Conservation (phyloP, 805 yeast genomes). For the Wickerhamiella bombiphila region DNA sequence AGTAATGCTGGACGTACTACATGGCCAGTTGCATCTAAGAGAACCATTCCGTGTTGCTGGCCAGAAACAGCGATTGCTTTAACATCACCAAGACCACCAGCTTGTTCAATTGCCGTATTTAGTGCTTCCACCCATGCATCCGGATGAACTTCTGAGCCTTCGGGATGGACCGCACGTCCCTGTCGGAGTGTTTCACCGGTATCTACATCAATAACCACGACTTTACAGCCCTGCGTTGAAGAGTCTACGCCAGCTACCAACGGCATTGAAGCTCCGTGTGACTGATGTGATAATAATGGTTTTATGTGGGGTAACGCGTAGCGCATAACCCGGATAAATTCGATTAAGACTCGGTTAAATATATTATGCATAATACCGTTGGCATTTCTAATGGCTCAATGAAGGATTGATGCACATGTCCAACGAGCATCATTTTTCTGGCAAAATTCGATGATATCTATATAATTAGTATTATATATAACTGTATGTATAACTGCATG, state of each 20-base stretch:
- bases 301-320: no score
- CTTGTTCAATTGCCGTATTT: conserved; percentile 9
- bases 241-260: conserved; percentile 19
- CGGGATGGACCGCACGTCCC: conserved; percentile 15
- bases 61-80: conserved; percentile 18
- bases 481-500: no score
- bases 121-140: conserved; percentile 17
- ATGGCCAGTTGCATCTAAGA: conserved; percentile 11
- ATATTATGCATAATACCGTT: not conserved
- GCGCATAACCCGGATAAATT: no score
- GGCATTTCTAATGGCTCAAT: no score
- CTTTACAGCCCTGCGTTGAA: conserved; percentile 19
- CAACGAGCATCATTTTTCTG: no score
- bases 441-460: no score
- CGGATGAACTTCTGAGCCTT: conserved; percentile 18
- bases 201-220: conserved; percentile 11
- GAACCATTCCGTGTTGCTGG: conserved; percentile 19
- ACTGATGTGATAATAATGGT: not conserved
- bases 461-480: no score
- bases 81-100: conserved; percentile 17
- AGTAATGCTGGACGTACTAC: conserved; percentile 17
- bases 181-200: conserved; percentile 11
- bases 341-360: not conserved
- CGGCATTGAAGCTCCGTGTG: not conserved
- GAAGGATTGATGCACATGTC: no score